phyloP scores from a whole-genome alignment of 2,329 filamentous ascomycete genomes.

The Corniculantispora saksenae region DNA sequence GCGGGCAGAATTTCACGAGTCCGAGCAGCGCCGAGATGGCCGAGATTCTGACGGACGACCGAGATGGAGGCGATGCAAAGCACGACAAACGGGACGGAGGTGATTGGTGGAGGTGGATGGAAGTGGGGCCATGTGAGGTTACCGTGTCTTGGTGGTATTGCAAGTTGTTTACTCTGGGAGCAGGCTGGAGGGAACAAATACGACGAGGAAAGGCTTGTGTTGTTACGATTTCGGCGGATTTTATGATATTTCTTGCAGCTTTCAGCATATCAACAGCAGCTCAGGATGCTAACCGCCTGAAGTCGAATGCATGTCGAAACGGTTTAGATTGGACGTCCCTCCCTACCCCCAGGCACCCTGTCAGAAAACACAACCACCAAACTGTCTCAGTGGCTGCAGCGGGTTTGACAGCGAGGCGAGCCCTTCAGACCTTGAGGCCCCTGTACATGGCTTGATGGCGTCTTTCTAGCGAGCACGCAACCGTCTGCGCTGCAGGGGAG shows the following conservation, averaged over 20 bases:
- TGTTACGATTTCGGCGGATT: too few species aligned
- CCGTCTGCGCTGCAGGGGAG: background rate
- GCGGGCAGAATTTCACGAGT: background rate
- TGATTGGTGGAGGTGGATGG: slow-evolving; percentile 9
- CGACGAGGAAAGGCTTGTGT: too few species aligned
- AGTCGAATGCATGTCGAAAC: too few species aligned
- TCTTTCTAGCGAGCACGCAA: background rate
- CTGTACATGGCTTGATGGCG: background rate
- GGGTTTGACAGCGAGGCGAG: too few species aligned
- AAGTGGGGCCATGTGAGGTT: background rate
- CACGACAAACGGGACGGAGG: slow-evolving; percentile 17
- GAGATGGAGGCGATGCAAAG: slow-evolving; percentile 10
- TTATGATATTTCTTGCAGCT: too few species aligned
- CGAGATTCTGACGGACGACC: slow-evolving; percentile 12
- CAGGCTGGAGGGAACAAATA: too few species aligned
- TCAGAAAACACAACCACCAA: too few species aligned
- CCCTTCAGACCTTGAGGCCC: too few species aligned
- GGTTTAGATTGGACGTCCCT: too few species aligned
- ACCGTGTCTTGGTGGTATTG: background rate
- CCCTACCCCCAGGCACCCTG: too few species aligned
- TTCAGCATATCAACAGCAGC: too few species aligned
- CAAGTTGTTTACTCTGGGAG: background rate
- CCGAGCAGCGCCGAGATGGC: slow-evolving; percentile 16
- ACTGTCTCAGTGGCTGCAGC: background rate
- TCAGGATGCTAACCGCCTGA: too few species aligned